Conservation (phyloP, 2,329 filamentous ascomycete genomes). For the Talaromyces sp. region DNA sequence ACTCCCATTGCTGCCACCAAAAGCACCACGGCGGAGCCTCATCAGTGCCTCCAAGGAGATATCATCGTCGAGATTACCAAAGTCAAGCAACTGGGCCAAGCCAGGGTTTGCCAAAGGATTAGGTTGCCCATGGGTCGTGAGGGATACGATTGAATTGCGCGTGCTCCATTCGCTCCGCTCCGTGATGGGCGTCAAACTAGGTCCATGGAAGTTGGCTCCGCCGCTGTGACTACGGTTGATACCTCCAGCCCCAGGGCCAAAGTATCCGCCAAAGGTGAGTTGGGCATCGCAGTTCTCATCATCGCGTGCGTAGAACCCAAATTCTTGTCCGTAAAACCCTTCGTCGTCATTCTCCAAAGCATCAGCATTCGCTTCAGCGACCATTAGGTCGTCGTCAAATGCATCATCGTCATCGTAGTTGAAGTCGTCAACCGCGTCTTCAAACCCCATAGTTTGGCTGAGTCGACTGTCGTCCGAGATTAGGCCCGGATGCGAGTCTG, state of each 20-base stretch:
- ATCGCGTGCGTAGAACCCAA: constrained; percentile 78
- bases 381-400: constrained; percentile 81
- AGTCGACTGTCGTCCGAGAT: constrained; percentile 47
- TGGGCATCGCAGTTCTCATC: constrained; percentile 48
- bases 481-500: constrained; percentile 40
- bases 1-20: constrained; percentile 75
- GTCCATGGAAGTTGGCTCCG: constrained; percentile 70
- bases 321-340: constrained; percentile 93
- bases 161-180: constrained; percentile 95
- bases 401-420: constrained; percentile 59
- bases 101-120: constrained; percentile 61
- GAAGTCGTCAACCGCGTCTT: constrained; percentile 41
- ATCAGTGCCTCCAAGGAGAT: constrained; percentile 70
- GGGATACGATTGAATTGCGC: constrained; percentile 80
- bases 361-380: constrained; percentile 91
- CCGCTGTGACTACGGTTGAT: constrained; percentile 65
- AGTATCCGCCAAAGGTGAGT: constrained; percentile 80
- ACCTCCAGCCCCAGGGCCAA: constrained; percentile 65
- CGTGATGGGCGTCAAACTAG: constrained; percentile 92
- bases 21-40: constrained; percentile 68
- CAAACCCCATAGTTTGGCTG: constrained; percentile 37
- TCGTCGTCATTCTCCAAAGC: constrained; percentile 88
- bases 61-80: constrained; percentile 58
- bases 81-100: constrained; percentile 67
- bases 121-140: constrained; percentile 53